Base-by-base conservation (phyloP, 2,329 filamentous ascomycete species). In the Apiospora kogelbergensis region DNA sequence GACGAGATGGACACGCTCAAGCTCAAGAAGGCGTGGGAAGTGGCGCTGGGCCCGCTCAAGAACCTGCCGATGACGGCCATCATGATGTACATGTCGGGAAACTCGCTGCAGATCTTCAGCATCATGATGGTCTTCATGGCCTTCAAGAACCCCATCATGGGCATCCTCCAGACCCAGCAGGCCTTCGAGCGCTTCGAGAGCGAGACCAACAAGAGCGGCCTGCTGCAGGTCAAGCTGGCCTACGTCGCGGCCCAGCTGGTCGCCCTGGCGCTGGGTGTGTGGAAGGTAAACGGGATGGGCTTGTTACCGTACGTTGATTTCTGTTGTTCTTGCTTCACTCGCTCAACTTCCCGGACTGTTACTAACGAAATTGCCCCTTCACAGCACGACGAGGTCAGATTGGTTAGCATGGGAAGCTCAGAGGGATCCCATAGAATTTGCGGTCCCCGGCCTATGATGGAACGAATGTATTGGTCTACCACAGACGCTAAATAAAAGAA, bases 91-190 rank as follows among this genome's bases (percentile, higher is more conserved):
- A 99, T 99, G 96, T 97, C 95, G 41, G 96, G 96, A 77, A 99
- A 98, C 84, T 94, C 93, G 71, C 89, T 99, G 63, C 96, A 99
- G 80, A 98, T 99, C 74, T 99, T 99, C 85, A 97, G 93, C 82
- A 98, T 99, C 82, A 98, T 98, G 94, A 99, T 98, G 95, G 95
- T 98, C 22, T 95, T 95, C 77, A 98, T 98, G 92, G 91, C 97
- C 63, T 99, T 99, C 87, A 98, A 98, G 86, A 97, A 93, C 74
- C 96, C 96, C 11, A 87, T 99, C 70, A 89, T 93, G 81, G 96
- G 95, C 42, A 84, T 98, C 63, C 82, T 97, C 70, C 89, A 85
- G 74, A 95, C 95, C 64, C 94, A 96, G 78, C 88, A 91, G 77
- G 93, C 93, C n/a, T 98, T 99, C 80, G 89, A 93, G 78, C 91